Base-by-base conservation (phyloP, 441 rosid species). In the Monsonia emarginata region DNA sequence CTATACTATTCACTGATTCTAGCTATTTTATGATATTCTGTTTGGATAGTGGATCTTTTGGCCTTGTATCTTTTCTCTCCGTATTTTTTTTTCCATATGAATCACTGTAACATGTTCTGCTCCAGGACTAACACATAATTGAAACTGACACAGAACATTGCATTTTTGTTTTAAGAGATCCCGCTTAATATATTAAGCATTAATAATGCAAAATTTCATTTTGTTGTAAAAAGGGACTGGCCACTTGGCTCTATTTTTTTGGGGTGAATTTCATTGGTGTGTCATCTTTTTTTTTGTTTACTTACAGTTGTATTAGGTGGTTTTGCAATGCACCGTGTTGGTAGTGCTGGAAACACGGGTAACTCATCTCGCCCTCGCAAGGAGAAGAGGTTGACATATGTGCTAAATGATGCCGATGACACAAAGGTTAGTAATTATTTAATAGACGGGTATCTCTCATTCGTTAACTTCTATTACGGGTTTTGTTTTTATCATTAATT, bases 281-380 rank as follows among this genome's bases (percentile, higher is more conserved):
- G 10, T 56, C 13, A 25, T 25, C 3, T 56, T 25, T 4, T 56
- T 2, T 11, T 25, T 56, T 56, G n/a, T 11, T 56, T 56, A 11
- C 0, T 56, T 56, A 11, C 30, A 24, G 16, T 56, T 25, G 60
- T 56, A 11, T 10, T 11, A 56, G 60, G 60, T 56, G 30, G 24
- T 56, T 63, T 78, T 73, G 87, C 84, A 50, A 95, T 95, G 99
- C 99, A 95, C 88, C 97, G 99, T 2, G 98, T 95, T 78, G 99
- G 93, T 74, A 95, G 99, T 86, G 86, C 96, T 3, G 98, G 99
- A 74, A 95, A 94, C 83, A 88, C 85, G 27, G 65, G 78, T 65
- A 85, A 86, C 81, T 91, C 98, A 78, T 86, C 78, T 73, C 99
- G 99, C 34, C 84, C 88, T 40, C 98, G 99, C 63, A 95, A 95